A percentile compares a stretch with the other conserved stretches of the same genome.
Conservation (phyloP, 1,139 yeast genomes). For the Candida sojae region DNA sequence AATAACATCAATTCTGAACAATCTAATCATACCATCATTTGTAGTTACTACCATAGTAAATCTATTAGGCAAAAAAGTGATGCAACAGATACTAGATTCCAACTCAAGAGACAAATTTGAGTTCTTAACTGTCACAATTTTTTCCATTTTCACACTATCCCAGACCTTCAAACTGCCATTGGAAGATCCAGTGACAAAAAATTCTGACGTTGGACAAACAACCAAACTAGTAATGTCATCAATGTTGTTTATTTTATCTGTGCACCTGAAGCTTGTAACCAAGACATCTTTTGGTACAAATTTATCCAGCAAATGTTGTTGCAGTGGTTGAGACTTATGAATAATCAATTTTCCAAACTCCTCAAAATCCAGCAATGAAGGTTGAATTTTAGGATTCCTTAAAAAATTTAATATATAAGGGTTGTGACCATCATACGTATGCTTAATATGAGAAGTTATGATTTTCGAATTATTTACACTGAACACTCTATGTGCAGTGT, state of each 20-base stretch:
- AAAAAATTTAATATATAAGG: constrained; percentile 63
- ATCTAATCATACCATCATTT: constrained; percentile 58
- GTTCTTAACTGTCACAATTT: constrained; percentile 57
- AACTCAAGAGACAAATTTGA: constrained; percentile 54
- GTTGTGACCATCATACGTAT: constrained; percentile 68
- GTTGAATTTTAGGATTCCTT: constrained; percentile 53
- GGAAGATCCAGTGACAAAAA: constrained; percentile 77
- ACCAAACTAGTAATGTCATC: constrained; percentile 56
- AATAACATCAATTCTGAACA: constrained; percentile 58
- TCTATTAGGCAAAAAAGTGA: constrained; percentile 59
- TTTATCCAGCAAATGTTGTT: not conserved
- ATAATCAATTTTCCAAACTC: constrained; percentile 57
- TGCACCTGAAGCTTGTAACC: constrained; percentile 51
- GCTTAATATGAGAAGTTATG: constrained; percentile 41
- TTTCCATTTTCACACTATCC: constrained; percentile 71
- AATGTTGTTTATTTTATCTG: constrained; percentile 19
- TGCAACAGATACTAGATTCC: constrained; percentile 46
- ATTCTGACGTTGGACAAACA: constrained; percentile 62
- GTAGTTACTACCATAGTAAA: constrained; percentile 71
- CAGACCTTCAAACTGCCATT: constrained; percentile 74
- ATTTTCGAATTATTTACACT: constrained; percentile 36
- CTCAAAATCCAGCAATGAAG: constrained; percentile 58
- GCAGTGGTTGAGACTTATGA: constrained; percentile 2
- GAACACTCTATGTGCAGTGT: constrained; percentile 31
- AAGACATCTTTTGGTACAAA: constrained; percentile 46